Percentiles rank a stretch among this genome's conserved stretches.
These are phyloP conservation scores for Fragilaria radians DNA, from an alignment of 108 stramenopile genomes.

Conservation along the genomic window DNA sequence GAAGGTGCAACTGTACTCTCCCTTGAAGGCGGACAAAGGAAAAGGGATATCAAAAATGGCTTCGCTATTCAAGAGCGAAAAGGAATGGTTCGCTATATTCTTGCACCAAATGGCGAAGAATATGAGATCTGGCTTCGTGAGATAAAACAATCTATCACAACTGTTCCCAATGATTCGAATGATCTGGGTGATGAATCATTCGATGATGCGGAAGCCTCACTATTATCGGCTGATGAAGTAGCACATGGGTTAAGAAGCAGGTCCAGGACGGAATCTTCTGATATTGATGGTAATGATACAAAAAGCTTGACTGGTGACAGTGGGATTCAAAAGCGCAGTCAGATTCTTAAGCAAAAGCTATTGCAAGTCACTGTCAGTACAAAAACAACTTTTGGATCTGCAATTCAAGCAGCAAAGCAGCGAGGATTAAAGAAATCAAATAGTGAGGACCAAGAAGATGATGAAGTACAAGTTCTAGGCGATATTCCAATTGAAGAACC, in stretches of 20 bases:
- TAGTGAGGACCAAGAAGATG: neutral
- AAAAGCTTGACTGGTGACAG: neutral
- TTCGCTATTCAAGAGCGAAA: conserved; percentile 36
- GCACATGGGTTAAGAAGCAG: neutral
- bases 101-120: conserved; percentile 25
- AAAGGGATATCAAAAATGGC: conserved; percentile 35
- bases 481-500: neutral
- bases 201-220: neutral
- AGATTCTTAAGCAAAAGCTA: neutral
- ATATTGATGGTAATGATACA: neutral
- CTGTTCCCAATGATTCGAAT: neutral
- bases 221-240: neutral
- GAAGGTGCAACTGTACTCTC: conserved; percentile 43
- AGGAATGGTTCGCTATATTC: conserved; percentile 24
- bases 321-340: neutral
- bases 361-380: neutral
- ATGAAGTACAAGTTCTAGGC: neutral
- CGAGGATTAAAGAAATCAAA: neutral
- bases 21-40: conserved; percentile 33
- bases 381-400: neutral
- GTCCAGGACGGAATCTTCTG: neutral
- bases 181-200: neutral
- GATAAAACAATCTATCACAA: conserved; percentile 1
- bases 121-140: conserved; percentile 32
- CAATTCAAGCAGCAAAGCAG: neutral